A percentile compares a stretch with the other conserved stretches of the same genome.
phyloP scores from a whole-genome alignment of 768 basidiomycete genomes.

The Ramaria rubella region DNA sequence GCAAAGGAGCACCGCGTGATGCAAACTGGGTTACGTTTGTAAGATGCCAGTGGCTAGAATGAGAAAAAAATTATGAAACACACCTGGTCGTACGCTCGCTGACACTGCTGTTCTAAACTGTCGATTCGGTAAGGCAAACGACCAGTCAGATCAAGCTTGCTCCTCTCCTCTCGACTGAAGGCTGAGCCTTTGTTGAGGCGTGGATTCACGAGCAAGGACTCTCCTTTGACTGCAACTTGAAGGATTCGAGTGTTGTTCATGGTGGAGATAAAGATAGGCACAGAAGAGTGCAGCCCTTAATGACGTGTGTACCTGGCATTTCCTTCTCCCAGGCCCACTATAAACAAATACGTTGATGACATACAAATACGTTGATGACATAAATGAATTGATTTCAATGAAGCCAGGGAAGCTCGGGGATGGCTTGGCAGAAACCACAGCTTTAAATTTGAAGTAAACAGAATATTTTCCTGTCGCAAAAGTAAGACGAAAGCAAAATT shows the following conservation, averaged over 20 bases:
- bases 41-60: conserved; percentile 21
- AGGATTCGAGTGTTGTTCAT: not conserved
- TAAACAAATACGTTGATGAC: too few species aligned
- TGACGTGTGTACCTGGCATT: too few species aligned
- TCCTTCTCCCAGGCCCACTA: too few species aligned
- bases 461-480: too few species aligned
- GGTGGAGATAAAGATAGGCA: too few species aligned
- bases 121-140: conserved; percentile 47
- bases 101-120: conserved; percentile 69
- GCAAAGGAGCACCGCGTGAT: conserved; percentile 32
- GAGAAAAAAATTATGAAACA: conserved; percentile 22
- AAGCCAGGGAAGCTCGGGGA: too few species aligned
- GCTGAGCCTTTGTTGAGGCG: conserved; percentile 77
- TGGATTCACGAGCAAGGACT: conserved; percentile 55
- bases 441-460: too few species aligned
- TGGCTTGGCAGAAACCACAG: too few species aligned
- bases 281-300: too few species aligned
- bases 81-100: conserved; percentile 61
- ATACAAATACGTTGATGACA: too few species aligned
- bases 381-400: too few species aligned
- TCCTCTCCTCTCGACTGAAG: conserved; percentile 62
- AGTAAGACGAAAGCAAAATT: too few species aligned
- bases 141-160: conserved; percentile 55
- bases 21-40: conserved; percentile 31
- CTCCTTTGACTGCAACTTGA: conserved; percentile 32